Evolutionary conservation across 176 grass and related monocot species (phyloP).

Genomic region (Neostapfia colusana): DNA sequence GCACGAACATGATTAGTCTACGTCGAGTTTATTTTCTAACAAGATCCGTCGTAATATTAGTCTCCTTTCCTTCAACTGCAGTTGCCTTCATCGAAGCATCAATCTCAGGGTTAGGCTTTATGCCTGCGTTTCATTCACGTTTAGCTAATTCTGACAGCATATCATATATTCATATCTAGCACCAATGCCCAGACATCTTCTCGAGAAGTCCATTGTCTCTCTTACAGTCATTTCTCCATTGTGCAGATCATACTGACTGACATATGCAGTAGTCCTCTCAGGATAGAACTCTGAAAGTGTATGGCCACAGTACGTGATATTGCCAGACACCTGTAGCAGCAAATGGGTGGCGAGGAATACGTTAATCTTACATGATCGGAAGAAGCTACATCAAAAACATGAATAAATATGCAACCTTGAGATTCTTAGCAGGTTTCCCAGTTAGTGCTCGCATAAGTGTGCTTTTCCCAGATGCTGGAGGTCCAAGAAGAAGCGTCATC

Average conservation of each 20-base stretch:
- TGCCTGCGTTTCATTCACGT: conserved; percentile 57
- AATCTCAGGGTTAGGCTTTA: conserved; percentile 67
- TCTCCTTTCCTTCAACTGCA: conserved; percentile 52
- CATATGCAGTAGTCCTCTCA: conserved; percentile 61
- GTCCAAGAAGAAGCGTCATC: conserved; percentile 95
- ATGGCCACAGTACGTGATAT: conserved; percentile 57
- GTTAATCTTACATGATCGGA: not conserved
- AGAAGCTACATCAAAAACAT: not conserved
- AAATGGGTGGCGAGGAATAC: not conserved
- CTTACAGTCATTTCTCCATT: conserved; percentile 74
- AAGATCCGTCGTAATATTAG: conserved; percentile 54
- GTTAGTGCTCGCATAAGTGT: conserved; percentile 73
- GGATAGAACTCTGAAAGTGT: conserved; percentile 63
- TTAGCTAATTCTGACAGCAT: conserved; percentile 56
- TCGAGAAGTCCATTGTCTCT: conserved; percentile 70
- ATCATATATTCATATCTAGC: conserved; percentile 60
- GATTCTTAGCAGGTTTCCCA: conserved; percentile 64
- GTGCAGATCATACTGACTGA: conserved; percentile 67
- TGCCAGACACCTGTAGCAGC: conserved; percentile 42
- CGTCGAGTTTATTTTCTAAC: too few relatives aligned
- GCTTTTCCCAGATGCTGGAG: conserved; percentile 85
- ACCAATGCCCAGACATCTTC: conserved; percentile 60
- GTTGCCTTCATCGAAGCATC: conserved; percentile 77
- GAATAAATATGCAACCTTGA: conserved; percentile 50
- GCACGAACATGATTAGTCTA: too few relatives aligned